These are phyloP conservation scores for Silene conica DNA, from an alignment of 148 eudicot genomes.

Conservation along the genomic window DNA sequence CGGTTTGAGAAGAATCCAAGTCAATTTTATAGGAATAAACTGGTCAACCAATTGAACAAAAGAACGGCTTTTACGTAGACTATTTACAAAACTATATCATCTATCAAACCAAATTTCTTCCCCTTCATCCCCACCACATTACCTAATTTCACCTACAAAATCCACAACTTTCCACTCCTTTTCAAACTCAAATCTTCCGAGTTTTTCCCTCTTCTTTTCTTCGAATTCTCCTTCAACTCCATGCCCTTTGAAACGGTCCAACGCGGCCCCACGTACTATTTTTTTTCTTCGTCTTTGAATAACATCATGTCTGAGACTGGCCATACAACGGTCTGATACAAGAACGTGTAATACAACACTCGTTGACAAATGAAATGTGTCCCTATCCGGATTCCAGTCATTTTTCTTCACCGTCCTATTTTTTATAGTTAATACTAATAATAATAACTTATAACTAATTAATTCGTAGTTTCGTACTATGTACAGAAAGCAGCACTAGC, in stretches of 20 bases:
- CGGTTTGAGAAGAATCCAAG: constrained; percentile 6
- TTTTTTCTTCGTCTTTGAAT: not conserved
- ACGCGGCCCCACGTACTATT: constrained; percentile 10
- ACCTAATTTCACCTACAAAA: constrained; percentile 21
- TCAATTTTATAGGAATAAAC: constrained; percentile 26
- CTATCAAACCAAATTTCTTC: constrained; percentile 20
- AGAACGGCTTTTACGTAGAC: constrained; percentile 6
- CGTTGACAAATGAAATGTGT: constrained; percentile 29
- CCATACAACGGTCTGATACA: not conserved
- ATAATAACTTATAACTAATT: not conserved
- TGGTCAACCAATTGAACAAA: constrained; percentile 24
- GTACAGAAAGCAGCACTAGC: constrained; percentile 28
- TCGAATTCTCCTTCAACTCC: constrained; percentile 1
- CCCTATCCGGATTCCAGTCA: not conserved
- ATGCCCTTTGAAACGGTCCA: constrained; percentile 26
- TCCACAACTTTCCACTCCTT: not conserved
- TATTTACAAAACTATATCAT: constrained; percentile 2
- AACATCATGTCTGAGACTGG: not conserved
- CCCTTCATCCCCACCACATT: constrained; percentile 15
- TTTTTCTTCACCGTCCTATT: not conserved
- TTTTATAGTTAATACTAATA: not conserved
- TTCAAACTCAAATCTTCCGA: not conserved
- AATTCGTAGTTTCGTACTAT: constrained; percentile 13
- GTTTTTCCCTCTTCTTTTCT: not conserved
- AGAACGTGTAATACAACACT: constrained; percentile 14